These are phyloP conservation scores for Boletales sp. DNA, from an alignment of 768 basidiomycete genomes.

Conservation along the genomic window DNA sequence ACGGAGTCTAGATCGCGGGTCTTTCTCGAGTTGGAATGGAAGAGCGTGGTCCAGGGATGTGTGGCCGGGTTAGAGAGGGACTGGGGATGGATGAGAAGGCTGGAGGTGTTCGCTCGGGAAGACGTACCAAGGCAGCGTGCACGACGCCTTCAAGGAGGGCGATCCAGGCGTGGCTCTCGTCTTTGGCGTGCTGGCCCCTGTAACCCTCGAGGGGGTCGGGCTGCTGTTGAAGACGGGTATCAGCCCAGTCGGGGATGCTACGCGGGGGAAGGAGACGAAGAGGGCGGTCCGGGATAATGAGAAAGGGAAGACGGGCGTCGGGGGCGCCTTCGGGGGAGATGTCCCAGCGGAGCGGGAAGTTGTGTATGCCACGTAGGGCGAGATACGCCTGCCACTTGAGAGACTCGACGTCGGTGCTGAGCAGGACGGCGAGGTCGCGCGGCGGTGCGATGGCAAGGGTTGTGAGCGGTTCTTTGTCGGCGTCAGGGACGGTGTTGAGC, in stretches of 20 bases:
- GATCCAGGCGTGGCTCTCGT: constrained; percentile 83
- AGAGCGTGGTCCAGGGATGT: constrained; percentile 30
- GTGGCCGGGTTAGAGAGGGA: constrained; percentile 46
- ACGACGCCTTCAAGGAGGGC: constrained; percentile 72
- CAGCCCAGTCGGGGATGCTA: constrained; percentile 73
- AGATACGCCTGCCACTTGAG: constrained; percentile 87
- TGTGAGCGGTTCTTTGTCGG: too few relatives aligned
- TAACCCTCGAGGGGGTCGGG: constrained; percentile 64
- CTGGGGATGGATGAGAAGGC: constrained; percentile 29
- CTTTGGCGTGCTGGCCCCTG: constrained; percentile 49
- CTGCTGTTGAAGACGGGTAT: constrained; percentile 41
- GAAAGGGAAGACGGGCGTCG: constrained; percentile 64
- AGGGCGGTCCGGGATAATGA: constrained; percentile 52
- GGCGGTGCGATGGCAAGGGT: constrained; percentile 69
- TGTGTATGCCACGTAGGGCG: constrained; percentile 51
- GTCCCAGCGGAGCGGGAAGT: constrained; percentile 62
- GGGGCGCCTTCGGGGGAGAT: constrained; percentile 66
- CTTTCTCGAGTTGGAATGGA: constrained; percentile 34
- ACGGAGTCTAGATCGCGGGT: constrained; percentile 42
- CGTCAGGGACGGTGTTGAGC: constrained; percentile 30
- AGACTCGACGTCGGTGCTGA: constrained; percentile 81
- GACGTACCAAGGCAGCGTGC: constrained; percentile 69
- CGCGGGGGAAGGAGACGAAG: constrained; percentile 59
- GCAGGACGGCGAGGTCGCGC: constrained; percentile 25
- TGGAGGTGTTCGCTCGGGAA: background rate